Percentiles rank a stretch among this genome's conserved stretches.
phyloP scores from a whole-genome alignment of 805 yeast species.

The Lipomyces yamadae region DNA sequence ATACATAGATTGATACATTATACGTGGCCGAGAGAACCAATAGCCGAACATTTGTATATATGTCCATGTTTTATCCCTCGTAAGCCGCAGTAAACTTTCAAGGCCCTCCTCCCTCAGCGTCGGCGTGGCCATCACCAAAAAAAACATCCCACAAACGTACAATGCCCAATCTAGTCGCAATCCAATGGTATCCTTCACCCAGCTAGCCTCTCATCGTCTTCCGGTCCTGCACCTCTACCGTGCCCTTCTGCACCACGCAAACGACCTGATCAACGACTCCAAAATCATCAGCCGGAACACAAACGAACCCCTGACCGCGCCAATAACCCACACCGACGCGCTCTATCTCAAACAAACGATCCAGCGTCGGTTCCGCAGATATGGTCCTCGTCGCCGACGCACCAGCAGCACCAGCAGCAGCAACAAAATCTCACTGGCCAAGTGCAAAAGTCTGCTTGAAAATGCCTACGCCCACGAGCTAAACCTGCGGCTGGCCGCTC shows the following conservation, averaged over 20 bases:
- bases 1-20: neutral
- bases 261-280: neutral
- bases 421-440: neutral
- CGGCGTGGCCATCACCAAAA: too few species aligned
- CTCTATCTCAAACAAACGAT: neutral
- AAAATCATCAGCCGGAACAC: neutral
- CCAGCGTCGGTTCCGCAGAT: conserved; percentile 9
- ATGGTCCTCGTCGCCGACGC: neutral
- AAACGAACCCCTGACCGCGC: neutral
- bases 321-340: conserved; percentile 7
- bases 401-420: too few species aligned
- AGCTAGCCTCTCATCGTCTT: conserved; percentile 12
- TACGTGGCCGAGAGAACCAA: too few species aligned
- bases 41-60: neutral
- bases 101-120: too few species aligned
- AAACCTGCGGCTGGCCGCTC: conserved; percentile 8
- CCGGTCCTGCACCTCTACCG: conserved; percentile 26
- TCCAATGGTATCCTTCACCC: conserved; percentile 4
- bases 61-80: too few species aligned
- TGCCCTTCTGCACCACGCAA: conserved; percentile 20
- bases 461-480: conserved; percentile 8
- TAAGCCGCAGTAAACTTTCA: too few species aligned
- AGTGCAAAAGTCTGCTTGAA: conserved; percentile 8
- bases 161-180: neutral
- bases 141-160: neutral